These are phyloP conservation scores for Shiraia bambusicola DNA, from an alignment of 2,329 filamentous ascomycete species.

Conservation along the genomic window DNA sequence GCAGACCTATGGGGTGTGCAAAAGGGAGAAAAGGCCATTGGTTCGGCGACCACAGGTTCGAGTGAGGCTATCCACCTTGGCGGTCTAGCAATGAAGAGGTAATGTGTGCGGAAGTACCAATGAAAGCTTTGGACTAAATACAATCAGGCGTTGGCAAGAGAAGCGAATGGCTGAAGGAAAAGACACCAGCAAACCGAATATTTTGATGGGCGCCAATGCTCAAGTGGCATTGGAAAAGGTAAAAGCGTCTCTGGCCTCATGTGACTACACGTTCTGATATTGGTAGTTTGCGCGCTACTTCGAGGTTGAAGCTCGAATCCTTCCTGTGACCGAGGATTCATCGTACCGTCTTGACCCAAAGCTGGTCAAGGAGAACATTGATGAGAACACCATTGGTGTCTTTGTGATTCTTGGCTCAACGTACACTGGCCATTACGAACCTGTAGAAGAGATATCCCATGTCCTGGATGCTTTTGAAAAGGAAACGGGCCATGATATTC, in stretches of 20 bases:
- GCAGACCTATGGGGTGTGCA: conserved; percentile 66
- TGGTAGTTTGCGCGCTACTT: conserved; percentile 66
- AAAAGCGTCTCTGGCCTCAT: neutral
- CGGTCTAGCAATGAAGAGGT: conserved; percentile 67
- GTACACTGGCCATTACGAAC: conserved; percentile 74
- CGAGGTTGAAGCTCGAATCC: conserved; percentile 67
- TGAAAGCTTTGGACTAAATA: neutral
- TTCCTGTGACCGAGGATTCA: conserved; percentile 63
- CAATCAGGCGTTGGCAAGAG: conserved; percentile 65
- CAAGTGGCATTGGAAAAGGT: conserved; percentile 70
- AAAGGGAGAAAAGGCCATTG: conserved; percentile 64
- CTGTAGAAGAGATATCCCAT: conserved; percentile 66
- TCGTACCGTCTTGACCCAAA: conserved; percentile 64
- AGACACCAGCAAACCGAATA: conserved; percentile 66
- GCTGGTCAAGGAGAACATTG: conserved; percentile 65
- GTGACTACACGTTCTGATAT: neutral
- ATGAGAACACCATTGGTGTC: conserved; percentile 76
- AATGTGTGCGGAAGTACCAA: too few species aligned
- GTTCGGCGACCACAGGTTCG: conserved; percentile 69
- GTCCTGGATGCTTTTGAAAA: conserved; percentile 65
- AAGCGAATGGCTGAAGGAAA: conserved; percentile 61
- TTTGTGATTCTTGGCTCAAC: conserved; percentile 72
- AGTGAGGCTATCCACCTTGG: conserved; percentile 72
- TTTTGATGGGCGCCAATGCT: conserved; percentile 73
- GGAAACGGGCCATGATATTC: conserved; percentile 63